These are phyloP conservation scores for button mushroom (Agaricus bisporus) DNA, from an alignment of 768 basidiomycete species.

Conservation along the genomic window DNA sequence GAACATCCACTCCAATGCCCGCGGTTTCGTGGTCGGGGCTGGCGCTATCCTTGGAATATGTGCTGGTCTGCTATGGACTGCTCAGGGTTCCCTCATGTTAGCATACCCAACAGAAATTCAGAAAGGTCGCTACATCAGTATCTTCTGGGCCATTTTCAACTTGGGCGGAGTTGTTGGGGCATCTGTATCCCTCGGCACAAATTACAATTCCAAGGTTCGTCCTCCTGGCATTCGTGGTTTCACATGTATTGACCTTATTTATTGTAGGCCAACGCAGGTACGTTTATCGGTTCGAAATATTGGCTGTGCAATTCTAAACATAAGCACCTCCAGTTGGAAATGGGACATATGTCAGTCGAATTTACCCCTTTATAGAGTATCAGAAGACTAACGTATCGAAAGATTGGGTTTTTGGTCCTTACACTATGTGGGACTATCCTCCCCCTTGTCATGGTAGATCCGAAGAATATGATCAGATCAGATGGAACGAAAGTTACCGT, in stretches of 20 bases:
- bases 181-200: slow-evolving; percentile 66
- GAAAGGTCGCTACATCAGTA: slow-evolving; percentile 71
- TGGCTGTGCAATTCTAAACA: background rate
- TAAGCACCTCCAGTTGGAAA: slow-evolving; percentile 43
- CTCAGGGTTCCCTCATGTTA: slow-evolving; percentile 81
- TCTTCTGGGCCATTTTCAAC: slow-evolving; percentile 86
- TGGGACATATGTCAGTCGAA: slow-evolving; percentile 63
- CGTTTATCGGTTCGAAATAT: slow-evolving; percentile 12
- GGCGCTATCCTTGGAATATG: slow-evolving; percentile 73
- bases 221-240: background rate
- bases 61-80: slow-evolving; percentile 71
- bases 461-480: slow-evolving; percentile 64
- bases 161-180: slow-evolving; percentile 76
- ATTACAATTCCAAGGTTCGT: slow-evolving; percentile 56
- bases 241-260: slow-evolving; percentile 15
- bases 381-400: slow-evolving; percentile 18
- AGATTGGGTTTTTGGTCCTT: slow-evolving; percentile 71
- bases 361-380: background rate
- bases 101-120: slow-evolving; percentile 76
- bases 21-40: slow-evolving; percentile 60
- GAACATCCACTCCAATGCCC: slow-evolving; percentile 61
- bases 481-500: slow-evolving; percentile 64
- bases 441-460: slow-evolving; percentile 67
- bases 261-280: slow-evolving; percentile 33
- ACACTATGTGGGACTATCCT: slow-evolving; percentile 63